Base-by-base conservation (phyloP, 129 eudicot genomes). In the Silybum marianum region DNA sequence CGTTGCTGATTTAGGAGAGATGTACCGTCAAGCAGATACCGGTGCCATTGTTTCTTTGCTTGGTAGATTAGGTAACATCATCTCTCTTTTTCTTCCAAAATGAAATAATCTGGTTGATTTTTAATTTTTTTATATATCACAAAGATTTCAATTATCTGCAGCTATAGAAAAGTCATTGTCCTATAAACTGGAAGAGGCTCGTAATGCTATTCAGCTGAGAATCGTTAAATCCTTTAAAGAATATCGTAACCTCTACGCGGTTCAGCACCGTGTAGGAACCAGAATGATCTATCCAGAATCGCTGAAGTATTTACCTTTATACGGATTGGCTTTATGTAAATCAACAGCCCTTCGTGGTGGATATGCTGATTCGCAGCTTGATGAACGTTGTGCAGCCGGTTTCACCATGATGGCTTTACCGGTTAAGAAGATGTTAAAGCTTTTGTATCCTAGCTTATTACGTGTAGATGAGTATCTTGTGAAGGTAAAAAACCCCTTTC, bases 351-450 rank as follows among this genome's bases (percentile, higher is more conserved):
- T 94, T 78, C 95, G 97, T 72, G 97, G 97, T 76, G 95, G 98
- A 1, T 88, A 89, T 85, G 90, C 90, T 62, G 97, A 91, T 81
- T 92, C 78, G 21, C 93, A 85, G 88, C 91, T 94, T 80, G 98
- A 94, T 88, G 98, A 94, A 74, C 93, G 95, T 21, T 91, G 98
- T 87, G 97, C 95, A 69, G 95, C 89, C 34, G 98, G 97, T 65
- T 90, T 81, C 76, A 94, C 98, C 85, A 87, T 94, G 92, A 94
- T 94, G 98, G 91, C 98, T 80, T 91, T 94, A 60, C 98, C 97
- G 39, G 98, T 91, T 42, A 88, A 88, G 77, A 88, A 77, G 71
- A 76, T 94, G 85, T 84, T 94, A 80, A 91, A 91, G 81, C 89
- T 91, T 84, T 79, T 94, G 67, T 94, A 94, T 80, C 98, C 98